phyloP scores from a whole-genome alignment of 2,329 filamentous ascomycete genomes.

The Ceratocystis lukuohia region DNA sequence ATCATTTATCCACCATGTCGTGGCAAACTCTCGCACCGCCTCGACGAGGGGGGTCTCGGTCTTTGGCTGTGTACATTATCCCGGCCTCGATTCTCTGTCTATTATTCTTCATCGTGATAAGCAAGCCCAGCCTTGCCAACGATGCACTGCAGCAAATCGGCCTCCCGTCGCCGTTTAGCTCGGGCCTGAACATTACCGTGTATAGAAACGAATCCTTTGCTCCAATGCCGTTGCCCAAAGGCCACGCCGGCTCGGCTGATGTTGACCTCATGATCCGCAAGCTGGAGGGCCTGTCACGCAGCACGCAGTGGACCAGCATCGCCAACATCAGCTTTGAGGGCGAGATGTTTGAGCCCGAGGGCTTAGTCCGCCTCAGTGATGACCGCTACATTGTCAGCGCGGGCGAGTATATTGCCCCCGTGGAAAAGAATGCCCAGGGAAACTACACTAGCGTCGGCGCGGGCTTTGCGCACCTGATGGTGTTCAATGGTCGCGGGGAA shows the following conservation, averaged over 20 bases:
- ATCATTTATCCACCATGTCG: constrained; percentile 9
- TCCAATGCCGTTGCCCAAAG: constrained; percentile 27
- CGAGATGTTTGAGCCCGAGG: constrained; percentile 37
- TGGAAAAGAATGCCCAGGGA: constrained; percentile 35
- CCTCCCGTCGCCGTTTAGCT: constrained; percentile 8
- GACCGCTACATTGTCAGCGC: constrained; percentile 34
- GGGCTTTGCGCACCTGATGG: constrained; percentile 34
- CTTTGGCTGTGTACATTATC: constrained; percentile 12
- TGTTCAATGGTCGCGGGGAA: constrained; percentile 32
- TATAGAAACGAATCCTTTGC: constrained; percentile 25
- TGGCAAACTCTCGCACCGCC: constrained; percentile 17
- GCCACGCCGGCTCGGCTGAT: constrained; percentile 26
- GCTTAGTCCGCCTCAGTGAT: constrained; percentile 32
- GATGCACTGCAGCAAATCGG: constrained; percentile 7
- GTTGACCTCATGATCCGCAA: constrained; percentile 28
- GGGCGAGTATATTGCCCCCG: constrained; percentile 30
- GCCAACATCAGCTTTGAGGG: constrained; percentile 32
- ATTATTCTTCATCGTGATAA: constrained; percentile 14
- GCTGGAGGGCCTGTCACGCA: constrained; percentile 28
- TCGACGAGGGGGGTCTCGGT: not conserved
- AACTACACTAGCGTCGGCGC: constrained; percentile 35
- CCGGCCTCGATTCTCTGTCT: constrained; percentile 12
- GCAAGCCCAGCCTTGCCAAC: constrained; percentile 10
- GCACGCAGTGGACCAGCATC: constrained; percentile 32
- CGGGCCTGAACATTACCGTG: constrained; percentile 27